Base-by-base conservation (phyloP, 2,329 filamentous ascomycete species). In the Ascochyta viciae-villosae region DNA sequence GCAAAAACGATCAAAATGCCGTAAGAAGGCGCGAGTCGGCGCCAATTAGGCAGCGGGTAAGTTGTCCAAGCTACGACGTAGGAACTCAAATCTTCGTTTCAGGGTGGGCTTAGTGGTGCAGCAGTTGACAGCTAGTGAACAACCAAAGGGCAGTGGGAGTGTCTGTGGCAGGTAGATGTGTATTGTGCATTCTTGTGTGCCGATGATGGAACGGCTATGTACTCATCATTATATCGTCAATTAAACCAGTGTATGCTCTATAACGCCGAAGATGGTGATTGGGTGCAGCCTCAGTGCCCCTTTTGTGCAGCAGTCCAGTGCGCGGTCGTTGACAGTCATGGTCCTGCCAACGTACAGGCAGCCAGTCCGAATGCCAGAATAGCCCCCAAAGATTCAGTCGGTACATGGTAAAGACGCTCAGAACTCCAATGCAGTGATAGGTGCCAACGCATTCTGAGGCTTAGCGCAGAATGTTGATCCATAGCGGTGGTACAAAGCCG, bases 391-490 rank as follows among this genome's bases (percentile, higher is more conserved):
- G 37, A 60, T 58, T 50, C 54, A 55, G 44, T 59, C 62, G 54
- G 50, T 66, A 66, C 64, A 66, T 61, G 50, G 61, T 63, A 57
- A 67, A 61, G 63, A 63, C 63, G 63, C 60, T 62, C 57, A 64
- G 59, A 60, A 62, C 61, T 64, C 61, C 64, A 54, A 60, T 65
- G 59, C 57, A 63, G 50, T 60, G 42, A 60, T 55, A 60, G 58
- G 55, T 62, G 55, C 55, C 60, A 46, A 50, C 50, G 56, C 54
- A 53, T 53, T 49, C 54, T 51, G 52, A 53, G 34, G 34, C 43
- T 45, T 54, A 50, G 57, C 39, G 51, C 47, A 44, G 53, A 65
- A 65, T 60, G 60, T 60, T 60, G 55, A 55, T 60, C 57, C 54
- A 52, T 65, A 31, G 56, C 61, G 29, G 62, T 67, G 51, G 61